Evolutionary conservation across 148 eudicot genomes (phyloP), one percentile per base, ranked within the genome.

Genomic region (Camellia sinensis): DNA sequence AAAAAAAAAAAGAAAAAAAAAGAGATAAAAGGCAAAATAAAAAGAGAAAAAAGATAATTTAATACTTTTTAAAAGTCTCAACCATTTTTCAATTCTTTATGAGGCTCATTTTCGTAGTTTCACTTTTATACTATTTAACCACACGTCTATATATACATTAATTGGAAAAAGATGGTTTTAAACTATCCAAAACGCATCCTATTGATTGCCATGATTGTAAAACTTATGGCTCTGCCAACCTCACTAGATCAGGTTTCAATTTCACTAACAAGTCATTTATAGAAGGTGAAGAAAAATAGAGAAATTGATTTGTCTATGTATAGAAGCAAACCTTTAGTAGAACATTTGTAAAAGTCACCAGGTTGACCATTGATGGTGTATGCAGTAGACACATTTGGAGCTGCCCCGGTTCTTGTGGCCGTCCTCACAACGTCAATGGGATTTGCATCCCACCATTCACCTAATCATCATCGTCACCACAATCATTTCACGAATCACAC

Each of bases 391-490:
- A 89, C 84, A 37, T 90, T 93, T 0, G 95, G 97, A 72, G 91
- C 82, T 12, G 85, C 95, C 67, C 97, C 97, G 6, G 90, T 90
- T 74, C 90, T 85, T 6, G 89, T 90, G 13, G 97, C 97, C 78
- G 87, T 83, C 48, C 85, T 83, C 17, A 89, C 73, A 5, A 93
- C 93, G 14, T 72, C 77, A 1, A 93, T 68, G 0, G 95, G 95
- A 66, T 93, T 89, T 0, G 88, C 89, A 78, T 91, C 86, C 97
- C 95, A 93, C 95, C 97, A 93, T 79, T 93, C 97, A 60, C 97
- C 97, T 93, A 82, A 80, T 73, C 59, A 76, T 53, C 45, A 43
- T 29, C 5, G 70, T 29, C 37, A 29, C 37, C 54, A 40, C 52
- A 12, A 74, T 71, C 17, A 14, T 6, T 52, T 48, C 74, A 50